Evolutionary conservation across 2,329 filamentous ascomycete genomes (phyloP), one percentile per base, ranked within the genome.

Genomic region (Zalaria obscura): DNA sequence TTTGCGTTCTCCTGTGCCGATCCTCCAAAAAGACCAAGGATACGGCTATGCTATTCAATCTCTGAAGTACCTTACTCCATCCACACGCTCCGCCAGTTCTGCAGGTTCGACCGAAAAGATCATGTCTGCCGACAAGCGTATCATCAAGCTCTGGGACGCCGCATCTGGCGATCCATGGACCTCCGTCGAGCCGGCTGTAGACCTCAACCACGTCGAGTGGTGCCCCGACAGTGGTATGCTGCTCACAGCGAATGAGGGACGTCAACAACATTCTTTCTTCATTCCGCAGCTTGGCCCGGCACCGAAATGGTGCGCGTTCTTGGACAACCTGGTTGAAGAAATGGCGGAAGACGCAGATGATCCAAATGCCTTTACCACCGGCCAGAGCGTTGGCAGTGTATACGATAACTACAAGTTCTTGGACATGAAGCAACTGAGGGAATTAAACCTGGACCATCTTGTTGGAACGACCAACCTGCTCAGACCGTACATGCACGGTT

Each of bases 361-460:
- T 53, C 78, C 77, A 4, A 72, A 74, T 43, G 64, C 67, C 3
- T 72, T 64, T 51, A 63, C 60, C 35, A 55, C 60, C n/a, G 39
- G 45, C 27, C 47, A 48, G 5, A 49, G 51, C 11, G 53, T 50
- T 6, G 81, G 80, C 27, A 80, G 91, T 52, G 85, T 91, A 6
- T 98, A 98, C 68, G 91, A 98, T 64, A 96, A 98, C 64, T 96
- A 89, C 76, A 98, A 96, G 65, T 98, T 98, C 75, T 70, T 98
- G 56, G 94, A 89, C 2, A 62, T 86, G 46, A 78, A 84, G 35
- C 88, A 98, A 60, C 71, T 98, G 40, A 83, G 83, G 52, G 76
- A 80, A 31, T 74, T 98, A 50, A 93, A 85, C 58, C 63, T 98
- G 55, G 80, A 84, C 40, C 89, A 96, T 58, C 70, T 98, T 38